Base-by-base conservation (phyloP, 768 basidiomycete species). In the Leccinum truebloodii region DNA sequence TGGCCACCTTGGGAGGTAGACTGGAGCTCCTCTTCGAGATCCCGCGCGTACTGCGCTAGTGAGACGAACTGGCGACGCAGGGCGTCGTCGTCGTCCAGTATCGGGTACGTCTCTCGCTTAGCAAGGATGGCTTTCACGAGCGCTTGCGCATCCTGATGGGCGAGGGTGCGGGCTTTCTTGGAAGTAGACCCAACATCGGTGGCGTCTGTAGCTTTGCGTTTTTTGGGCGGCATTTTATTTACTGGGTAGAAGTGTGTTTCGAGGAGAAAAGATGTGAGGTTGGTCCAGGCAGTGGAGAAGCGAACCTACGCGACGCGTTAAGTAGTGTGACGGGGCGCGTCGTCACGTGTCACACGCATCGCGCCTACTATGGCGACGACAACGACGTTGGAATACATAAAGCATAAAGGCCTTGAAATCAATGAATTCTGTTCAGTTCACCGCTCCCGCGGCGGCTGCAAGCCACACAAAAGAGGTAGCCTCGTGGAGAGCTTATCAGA, bases 121-220 rank as follows among this genome's bases (percentile, higher is more conserved):
- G 71, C 71, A 53, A 84, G 74, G 61, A 82, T 75, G 6, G 71
- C 69, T 54, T 75, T 70, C 30, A 81, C 67, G 22, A 76, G 73
- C 1, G 75, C 57, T 51, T 71, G 70, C 8, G 76, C 79, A 50
- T 77, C 75, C 22, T 73, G 69, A 28, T 73, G 67, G 37, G 59
- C 20, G 3, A 24, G 5, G 26, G 24, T 58, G 46, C 70, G 74
- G 26, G 71, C 20, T 62, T 72, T 77, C 46, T 79, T 79, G 48
- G 63, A 53, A 4, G 59, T 58, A 24, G 70, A 67, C 22, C 61
- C 50, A 37, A 49, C 44, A 18, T 52, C 34, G 1, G 2, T 22
- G 3, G 73, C 64, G 58, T 76, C 72, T 22, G 69, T 30, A 26
- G 54, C 68, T 65, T 77, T 78, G 61, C 81, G 78, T 65, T 83